Conservation (phyloP, 2,329 filamentous ascomycete species). For the Myriosclerotinia curreyana region DNA sequence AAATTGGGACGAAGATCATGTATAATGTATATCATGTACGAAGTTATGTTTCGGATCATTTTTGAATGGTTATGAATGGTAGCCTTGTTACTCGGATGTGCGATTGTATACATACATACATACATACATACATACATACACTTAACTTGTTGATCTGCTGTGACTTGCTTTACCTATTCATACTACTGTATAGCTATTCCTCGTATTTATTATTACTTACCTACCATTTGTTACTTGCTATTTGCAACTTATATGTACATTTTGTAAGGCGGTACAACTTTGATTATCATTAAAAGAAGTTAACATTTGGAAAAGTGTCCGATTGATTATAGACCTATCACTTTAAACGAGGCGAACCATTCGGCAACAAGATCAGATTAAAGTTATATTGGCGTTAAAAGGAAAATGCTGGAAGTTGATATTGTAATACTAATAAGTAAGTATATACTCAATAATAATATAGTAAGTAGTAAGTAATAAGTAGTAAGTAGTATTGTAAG, state of each 20-base stretch:
- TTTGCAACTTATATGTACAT: background rate
- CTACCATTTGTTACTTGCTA: too few species aligned
- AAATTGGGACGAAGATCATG: constrained; percentile 9
- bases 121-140: background rate
- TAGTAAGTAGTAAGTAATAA: too few species aligned
- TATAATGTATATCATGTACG: constrained; percentile 4
- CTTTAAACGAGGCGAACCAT: constrained; percentile 20
- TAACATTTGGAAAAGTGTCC: background rate
- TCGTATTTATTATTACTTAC: too few species aligned
- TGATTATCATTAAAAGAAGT: background rate
- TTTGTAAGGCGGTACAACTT: constrained; percentile 5
- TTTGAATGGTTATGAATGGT: background rate
- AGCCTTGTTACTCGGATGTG: constrained; percentile 17
- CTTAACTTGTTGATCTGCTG: constrained; percentile 8
- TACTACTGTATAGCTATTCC: too few species aligned
- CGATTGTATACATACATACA: background rate
- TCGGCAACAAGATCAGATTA: constrained; percentile 21
- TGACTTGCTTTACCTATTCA: background rate
- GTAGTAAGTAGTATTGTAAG: too few species aligned
- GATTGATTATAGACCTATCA: constrained; percentile 20
- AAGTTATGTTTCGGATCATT: constrained; percentile 12
- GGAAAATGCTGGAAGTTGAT: too few species aligned
- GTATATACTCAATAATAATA: too few species aligned
- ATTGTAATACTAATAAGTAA: too few species aligned
- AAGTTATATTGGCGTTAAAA: too few species aligned